These are phyloP conservation scores for Hordeum marinum DNA, from an alignment of 176 grass and related monocot species.

Conservation along the genomic window DNA sequence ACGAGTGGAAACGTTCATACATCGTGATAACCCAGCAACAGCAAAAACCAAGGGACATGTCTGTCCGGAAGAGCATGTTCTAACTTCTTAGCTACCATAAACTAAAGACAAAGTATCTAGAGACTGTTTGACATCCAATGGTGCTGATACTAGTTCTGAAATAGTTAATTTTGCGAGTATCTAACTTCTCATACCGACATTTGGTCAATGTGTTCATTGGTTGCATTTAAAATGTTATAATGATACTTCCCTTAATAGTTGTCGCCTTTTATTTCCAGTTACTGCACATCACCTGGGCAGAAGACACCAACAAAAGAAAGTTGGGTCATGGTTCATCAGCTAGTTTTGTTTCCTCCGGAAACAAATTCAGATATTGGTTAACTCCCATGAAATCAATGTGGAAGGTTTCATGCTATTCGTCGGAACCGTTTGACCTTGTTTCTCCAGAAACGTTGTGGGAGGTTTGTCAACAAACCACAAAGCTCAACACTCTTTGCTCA, in stretches of 20 bases:
- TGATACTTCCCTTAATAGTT: constrained; percentile 9
- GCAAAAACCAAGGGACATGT: neutral
- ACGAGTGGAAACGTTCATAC: neutral
- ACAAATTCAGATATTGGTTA: constrained; percentile 40
- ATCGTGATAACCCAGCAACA: neutral
- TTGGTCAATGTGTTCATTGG: neutral
- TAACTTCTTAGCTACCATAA: constrained; percentile 5
- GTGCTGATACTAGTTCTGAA: neutral
- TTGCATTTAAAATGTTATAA: constrained; percentile 17
- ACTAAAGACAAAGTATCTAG: neutral
- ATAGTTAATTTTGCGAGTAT: neutral
- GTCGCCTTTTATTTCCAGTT: constrained; percentile 17
- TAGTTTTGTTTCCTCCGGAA: constrained; percentile 28
- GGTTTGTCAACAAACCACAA: constrained; percentile 39
- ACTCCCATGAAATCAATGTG: constrained; percentile 28
- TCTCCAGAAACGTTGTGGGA: constrained; percentile 89
- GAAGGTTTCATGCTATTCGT: constrained; percentile 57
- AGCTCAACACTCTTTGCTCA: neutral
- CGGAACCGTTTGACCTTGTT: constrained; percentile 33
- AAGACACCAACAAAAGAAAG: constrained; percentile 42
- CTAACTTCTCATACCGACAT: neutral
- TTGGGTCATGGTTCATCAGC: constrained; percentile 31
- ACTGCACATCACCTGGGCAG: constrained; percentile 38
- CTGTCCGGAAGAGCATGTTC: neutral
- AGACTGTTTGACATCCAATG: neutral